A percentile compares a stretch with the other conserved stretches of the same genome.
Evolutionary conservation across 148 eudicot genomes (phyloP).

Genomic region (Rhododendron henanense): DNA sequence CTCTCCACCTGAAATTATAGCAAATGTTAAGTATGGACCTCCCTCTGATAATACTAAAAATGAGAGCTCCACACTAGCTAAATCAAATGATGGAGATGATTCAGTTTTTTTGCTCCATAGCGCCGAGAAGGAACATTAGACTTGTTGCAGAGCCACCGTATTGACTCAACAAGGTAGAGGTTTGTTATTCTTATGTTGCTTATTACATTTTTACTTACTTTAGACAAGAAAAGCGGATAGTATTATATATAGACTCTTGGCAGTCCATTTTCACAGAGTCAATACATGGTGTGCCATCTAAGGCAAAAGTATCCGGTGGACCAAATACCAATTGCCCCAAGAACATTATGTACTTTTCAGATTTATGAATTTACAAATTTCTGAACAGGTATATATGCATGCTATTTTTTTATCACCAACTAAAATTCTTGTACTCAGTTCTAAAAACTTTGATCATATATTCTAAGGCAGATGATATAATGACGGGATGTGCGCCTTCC

Average conservation of each 20-base stretch:
- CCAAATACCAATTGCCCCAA: too few species aligned
- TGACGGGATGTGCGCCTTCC: too few species aligned
- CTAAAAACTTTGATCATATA: too few species aligned
- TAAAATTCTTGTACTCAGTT: too few species aligned
- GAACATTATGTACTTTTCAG: too few species aligned
- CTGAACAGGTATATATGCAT: too few species aligned
- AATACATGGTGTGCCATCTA: background rate
- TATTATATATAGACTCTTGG: background rate
- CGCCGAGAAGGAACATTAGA: constrained; percentile 21
- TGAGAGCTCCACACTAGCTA: background rate
- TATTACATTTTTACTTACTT: background rate
- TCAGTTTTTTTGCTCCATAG: constrained; percentile 48
- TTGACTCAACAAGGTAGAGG: background rate
- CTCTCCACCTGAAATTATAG: constrained; percentile 11
- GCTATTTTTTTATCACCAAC: too few species aligned
- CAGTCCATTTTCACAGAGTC: background rate
- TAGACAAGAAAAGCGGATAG: background rate
- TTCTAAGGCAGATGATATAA: too few species aligned
- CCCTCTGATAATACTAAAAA: background rate
- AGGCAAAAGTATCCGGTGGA: background rate
- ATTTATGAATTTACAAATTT: too few species aligned
- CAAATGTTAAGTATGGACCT: constrained; percentile 7
- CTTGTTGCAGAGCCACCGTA: background rate
- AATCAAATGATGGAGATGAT: constrained; percentile 10
- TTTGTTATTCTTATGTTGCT: background rate